Evolutionary conservation across 148 eudicot genomes (phyloP), one percentile per base, ranked within the genome.

Genomic region (Rhododendron griersonianum): DNA sequence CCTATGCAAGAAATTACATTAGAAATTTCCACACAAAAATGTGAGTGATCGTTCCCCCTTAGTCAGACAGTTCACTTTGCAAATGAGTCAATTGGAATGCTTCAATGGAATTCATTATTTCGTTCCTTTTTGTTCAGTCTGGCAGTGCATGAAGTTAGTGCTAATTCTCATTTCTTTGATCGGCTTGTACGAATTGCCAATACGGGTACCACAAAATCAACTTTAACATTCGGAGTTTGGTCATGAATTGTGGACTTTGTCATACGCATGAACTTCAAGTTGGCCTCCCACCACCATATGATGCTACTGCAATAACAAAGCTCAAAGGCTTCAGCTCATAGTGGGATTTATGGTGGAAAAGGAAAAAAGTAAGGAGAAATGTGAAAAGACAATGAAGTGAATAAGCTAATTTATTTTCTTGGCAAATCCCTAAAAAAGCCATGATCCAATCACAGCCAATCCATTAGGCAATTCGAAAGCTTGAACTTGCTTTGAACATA

Each of bases 1-100:
- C 90, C 99, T 96, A 87, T 63, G 78, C 19, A 83, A 30, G 57
- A 79, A 65, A 84, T 44, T 33, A 63, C 87, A 82, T 84, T 16
- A 87, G 23, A 59, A 59, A 19, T 5, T 59, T 59, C 65, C 65
- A 59, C 65, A 59, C n/a, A 19, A 19, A 55, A 59, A 59, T 5
- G n/a, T 19, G 65, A 21, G 61, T 19, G 7, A 59, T 37, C 16
- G 37, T 33, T 30, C 28, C 47, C 18, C 4, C 35, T 82, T 41
- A 4, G 53, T 41, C 37, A 41, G 13, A 19, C 48, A 37, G 53
- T 78, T 78, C 7, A 78, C 55, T 78, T n/a, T 48, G 81, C 18
- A 11, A 45, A n/a, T 15, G 81, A 79, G 11, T 78, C 35, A 45
- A 78, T 78, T 78, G 33, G 33, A 48, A 50, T 28, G 61, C 59